Evolutionary conservation across 73 alveolate species (phyloP), one percentile per base, ranked within the genome.

Genomic region (Paramecium sexaurelia): DNA sequence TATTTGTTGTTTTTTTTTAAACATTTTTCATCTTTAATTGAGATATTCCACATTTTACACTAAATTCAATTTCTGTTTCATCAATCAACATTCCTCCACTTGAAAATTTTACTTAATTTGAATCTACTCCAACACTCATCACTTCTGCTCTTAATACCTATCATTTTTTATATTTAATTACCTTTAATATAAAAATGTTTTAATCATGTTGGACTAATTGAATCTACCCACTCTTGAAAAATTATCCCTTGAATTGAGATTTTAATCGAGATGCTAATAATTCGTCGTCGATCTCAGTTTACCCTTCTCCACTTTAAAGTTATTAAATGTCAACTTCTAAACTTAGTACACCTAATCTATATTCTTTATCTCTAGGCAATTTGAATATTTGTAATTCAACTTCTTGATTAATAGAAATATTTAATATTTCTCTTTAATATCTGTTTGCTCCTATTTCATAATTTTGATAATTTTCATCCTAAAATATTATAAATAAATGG

Each of bases 341-440:
- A 78, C 41, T 17, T 13, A 43, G 4, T 2, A 78, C 90, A n/a
- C 75, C 33, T 41, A 78, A 33, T 20, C 90, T n/a, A 19, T 19
- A 78, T 24, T 41, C 90, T 45, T 78, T 78, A 26, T 78, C 90
- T 78, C 15, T 78, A 0, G 90, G 90, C 27, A 78, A 41, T 9
- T n/a, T 41, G 13, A 40, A 78, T 32, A 78, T 13, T 37, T 9
- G 6, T 1, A 78, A 27, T 17, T 43, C 71, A 40, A 78, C 73
- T 6, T 20, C 33, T 22, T 78, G 20, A 13, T 27, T 39, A 22
- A 78, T 36, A 1, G 55, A 10, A 45, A 78, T 19, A 6, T 43
- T 41, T 22, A 78, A 45, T 6, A 41, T 7, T 19, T 78, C 29
- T 24, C 90, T 78, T 11, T 20, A 20, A 78, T 78, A 78, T 40